Evolutionary conservation across 495 filamentous ascomycete species (phyloP).

Genomic region (Penicillium atrosanguineum): DNA sequence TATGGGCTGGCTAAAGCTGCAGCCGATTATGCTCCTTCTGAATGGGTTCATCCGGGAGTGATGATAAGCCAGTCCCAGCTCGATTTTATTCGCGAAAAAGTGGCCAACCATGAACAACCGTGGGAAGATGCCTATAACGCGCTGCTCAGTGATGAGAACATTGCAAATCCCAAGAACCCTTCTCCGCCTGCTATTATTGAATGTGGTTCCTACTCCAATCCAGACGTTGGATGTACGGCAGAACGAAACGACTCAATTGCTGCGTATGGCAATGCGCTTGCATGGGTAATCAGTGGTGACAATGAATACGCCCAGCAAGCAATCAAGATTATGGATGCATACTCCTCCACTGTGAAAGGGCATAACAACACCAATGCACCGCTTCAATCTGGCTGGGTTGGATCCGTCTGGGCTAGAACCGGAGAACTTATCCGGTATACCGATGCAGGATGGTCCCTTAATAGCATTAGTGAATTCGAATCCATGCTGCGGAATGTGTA

Average conservation of each 20-base stretch:
- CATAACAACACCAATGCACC: slow-evolving; percentile 27
- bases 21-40: no score
- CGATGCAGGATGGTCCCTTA: slow-evolving; percentile 18
- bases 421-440: slow-evolving; percentile 28
- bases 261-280: slow-evolving; percentile 27
- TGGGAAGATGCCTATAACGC: slow-evolving; percentile 9
- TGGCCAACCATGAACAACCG: not conserved
- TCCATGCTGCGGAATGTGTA: slow-evolving; percentile 25
- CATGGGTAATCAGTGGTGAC: slow-evolving; percentile 17
- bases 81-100: slow-evolving; percentile 3
- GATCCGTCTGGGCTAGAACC: slow-evolving; percentile 22
- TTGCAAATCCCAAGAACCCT: slow-evolving; percentile 1
- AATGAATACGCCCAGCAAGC: slow-evolving; percentile 21
- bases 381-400: slow-evolving; percentile 26
- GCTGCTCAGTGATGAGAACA: not conserved
- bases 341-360: slow-evolving; percentile 15
- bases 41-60: slow-evolving; percentile 12
- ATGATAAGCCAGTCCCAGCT: slow-evolving; percentile 11
- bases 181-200: slow-evolving; percentile 16
- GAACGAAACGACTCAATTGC: slow-evolving; percentile 28
- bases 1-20: no score
- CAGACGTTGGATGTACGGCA: slow-evolving; percentile 21
- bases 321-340: slow-evolving; percentile 28
- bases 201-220: slow-evolving; percentile 23
- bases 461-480: slow-evolving; percentile 18